These are phyloP conservation scores for Vigna reflexopilosa DNA, from an alignment of 306 rosid species.

Conservation along the genomic window DNA sequence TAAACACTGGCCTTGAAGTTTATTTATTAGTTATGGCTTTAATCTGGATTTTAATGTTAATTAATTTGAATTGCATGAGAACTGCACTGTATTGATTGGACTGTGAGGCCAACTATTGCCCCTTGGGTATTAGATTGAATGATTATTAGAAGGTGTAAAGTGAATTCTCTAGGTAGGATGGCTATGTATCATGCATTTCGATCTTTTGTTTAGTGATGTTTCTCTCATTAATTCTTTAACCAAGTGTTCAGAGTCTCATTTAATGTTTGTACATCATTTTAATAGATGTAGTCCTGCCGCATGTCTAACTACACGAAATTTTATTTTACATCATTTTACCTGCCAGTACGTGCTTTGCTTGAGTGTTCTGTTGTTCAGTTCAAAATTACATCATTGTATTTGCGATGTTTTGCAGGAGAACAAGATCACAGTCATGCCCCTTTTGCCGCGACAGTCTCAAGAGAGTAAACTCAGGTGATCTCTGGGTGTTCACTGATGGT, in stretches of 20 bases:
- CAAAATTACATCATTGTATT: slow-evolving; percentile 4
- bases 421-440: slow-evolving; percentile 92
- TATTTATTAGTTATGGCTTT: not conserved
- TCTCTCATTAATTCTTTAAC: not conserved
- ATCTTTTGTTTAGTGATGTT: too few species aligned
- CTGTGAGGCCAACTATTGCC: not conserved
- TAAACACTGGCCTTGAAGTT: not conserved
- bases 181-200: too few species aligned
- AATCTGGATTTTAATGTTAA: not conserved
- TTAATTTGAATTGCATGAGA: not conserved
- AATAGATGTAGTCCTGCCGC: not conserved
- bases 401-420: slow-evolving; percentile 65
- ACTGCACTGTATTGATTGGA: not conserved
- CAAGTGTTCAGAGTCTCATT: not conserved
- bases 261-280: not conserved
- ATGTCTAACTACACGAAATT: not conserved
- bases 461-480: slow-evolving; percentile 92
- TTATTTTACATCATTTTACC: not conserved
- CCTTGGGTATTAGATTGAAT: not conserved
- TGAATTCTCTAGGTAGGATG: not conserved
- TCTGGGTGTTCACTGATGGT: slow-evolving; percentile 83
- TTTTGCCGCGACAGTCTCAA: slow-evolving; percentile 92
- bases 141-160: not conserved
- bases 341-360: not conserved
- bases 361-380: not conserved